Evolutionary conservation across 192 early-diverging fungal genomes (phyloP).

Genomic region (Helicostylum pulchrum): DNA sequence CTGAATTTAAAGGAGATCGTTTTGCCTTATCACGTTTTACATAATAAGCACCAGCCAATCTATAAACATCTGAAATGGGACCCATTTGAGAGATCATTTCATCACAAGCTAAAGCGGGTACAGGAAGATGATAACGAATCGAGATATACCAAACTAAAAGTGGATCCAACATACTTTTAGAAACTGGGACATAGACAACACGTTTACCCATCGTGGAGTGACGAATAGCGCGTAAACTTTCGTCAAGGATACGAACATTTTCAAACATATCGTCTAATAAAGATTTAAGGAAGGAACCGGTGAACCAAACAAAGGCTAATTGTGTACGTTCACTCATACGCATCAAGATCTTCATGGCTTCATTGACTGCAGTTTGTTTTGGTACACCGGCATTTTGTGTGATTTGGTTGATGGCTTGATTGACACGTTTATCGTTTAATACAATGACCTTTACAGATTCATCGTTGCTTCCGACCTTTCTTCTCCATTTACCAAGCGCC

Average conservation of each 20-base stretch:
- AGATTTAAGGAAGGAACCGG: slow-evolving; percentile 31
- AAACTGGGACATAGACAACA: slow-evolving; percentile 37
- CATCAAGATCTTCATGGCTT: slow-evolving; percentile 31
- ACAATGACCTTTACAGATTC: slow-evolving; percentile 37
- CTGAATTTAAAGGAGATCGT: slow-evolving; percentile 34
- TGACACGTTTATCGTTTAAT: slow-evolving; percentile 37
- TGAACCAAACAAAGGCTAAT: slow-evolving; percentile 35
- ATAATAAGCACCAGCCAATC: slow-evolving; percentile 35
- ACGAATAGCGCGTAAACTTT: slow-evolving; percentile 24
- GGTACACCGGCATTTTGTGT: slow-evolving; percentile 36
- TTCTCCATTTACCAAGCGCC: slow-evolving; percentile 35
- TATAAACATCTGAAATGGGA: slow-evolving; percentile 33
- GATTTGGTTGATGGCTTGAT: slow-evolving; percentile 27
- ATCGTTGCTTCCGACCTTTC: slow-evolving; percentile 37
- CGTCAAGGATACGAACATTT: slow-evolving; percentile 24
- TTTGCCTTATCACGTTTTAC: slow-evolving; percentile 25
- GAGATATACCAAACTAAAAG: slow-evolving; percentile 36
- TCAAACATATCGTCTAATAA: slow-evolving; percentile 35
- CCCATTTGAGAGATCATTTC: slow-evolving; percentile 31
- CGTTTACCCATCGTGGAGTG: slow-evolving; percentile 31
- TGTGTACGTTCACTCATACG: slow-evolving; percentile 40
- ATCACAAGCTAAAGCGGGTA: slow-evolving; percentile 35
- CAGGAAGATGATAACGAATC: slow-evolving; percentile 34
- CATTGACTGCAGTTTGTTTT: slow-evolving; percentile 34
- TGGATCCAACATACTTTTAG: slow-evolving; percentile 36